phyloP scores from a whole-genome alignment of 371 early-diverging fungal species.

The Haplosporangium sp. region DNA sequence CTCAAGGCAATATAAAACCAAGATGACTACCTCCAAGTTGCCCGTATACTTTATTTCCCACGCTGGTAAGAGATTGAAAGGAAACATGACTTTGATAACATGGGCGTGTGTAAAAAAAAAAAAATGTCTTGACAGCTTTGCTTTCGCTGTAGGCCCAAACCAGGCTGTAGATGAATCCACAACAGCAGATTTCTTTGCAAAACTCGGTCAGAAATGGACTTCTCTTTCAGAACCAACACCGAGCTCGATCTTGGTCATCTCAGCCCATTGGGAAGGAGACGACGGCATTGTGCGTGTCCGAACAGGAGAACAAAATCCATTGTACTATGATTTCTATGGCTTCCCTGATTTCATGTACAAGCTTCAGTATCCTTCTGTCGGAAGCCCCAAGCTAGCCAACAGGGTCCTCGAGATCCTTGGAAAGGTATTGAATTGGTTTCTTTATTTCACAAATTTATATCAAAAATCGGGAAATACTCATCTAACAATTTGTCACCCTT shows the following conservation, averaged over 20 bases:
- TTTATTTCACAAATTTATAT: not conserved
- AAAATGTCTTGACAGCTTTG: too few relatives aligned
- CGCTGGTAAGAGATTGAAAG: constrained; percentile 26
- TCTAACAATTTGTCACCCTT: not conserved
- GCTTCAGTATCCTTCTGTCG: constrained; percentile 66
- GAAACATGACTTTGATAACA: too few relatives aligned
- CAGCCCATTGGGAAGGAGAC: constrained; percentile 55
- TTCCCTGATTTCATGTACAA: constrained; percentile 69
- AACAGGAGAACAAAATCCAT: constrained; percentile 34
- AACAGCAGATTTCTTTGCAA: constrained; percentile 37
- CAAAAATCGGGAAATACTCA: not conserved
- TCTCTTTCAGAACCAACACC: constrained; percentile 30
- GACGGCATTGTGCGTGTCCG: constrained; percentile 37
- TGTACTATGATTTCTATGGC: constrained; percentile 71
- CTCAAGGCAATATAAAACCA: not conserved
- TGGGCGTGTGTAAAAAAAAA: too few relatives aligned
- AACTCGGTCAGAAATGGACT: constrained; percentile 46
- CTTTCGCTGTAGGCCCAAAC: constrained; percentile 28
- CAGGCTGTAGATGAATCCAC: constrained; percentile 44
- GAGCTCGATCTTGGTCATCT: constrained; percentile 40
- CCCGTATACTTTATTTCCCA: constrained; percentile 51
- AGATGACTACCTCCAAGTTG: constrained; percentile 35
- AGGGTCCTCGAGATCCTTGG: constrained; percentile 63
- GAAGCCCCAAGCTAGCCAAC: constrained; percentile 62
- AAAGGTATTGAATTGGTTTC: constrained; percentile 36